Evolutionary conservation across 106 monocot species (phyloP), one percentile per base, ranked within the genome.

Genomic region (Dactylorhiza incarnata): DNA sequence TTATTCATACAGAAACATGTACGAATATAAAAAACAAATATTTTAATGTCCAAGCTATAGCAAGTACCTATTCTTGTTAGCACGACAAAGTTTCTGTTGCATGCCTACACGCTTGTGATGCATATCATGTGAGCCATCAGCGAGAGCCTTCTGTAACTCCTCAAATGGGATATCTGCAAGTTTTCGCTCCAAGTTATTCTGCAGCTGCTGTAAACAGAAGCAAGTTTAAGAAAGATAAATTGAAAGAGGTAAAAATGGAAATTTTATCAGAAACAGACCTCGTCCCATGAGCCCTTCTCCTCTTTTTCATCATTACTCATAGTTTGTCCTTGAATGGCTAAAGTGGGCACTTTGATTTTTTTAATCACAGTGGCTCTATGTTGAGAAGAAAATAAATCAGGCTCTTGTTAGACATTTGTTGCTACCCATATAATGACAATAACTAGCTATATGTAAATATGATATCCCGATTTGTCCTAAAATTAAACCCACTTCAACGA

Each of bases 1-100:
- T 26, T 7, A 52, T 74, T 11, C 52, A 4, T 23, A 63, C 46
- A 16, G 8, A 78, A 82, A 55, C 14, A 43, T 48, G 61, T 22
- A 52, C 11, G 46, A 11, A 73, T 20, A 29, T 74, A 13, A 72
- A 55, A 7, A 15, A 49, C 56, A 19, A 19, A 59, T 46, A 69
- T 46, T 46, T 45, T 69, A 6, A 61, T 47, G 59, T 37, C 2
- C n/a, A 72, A 81, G 7, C 12, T 46, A 19, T 46, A 9, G 47
- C 6, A 19, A 11, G 29, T 19, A 95, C 95, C 92, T 96, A 75
- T 96, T 93, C 82, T 93, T 93, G 68, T 93, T 93, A 5, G 88
- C 86, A 56, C 95, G 77, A 11, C 78, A 53, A 7, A 69, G 48
- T 67, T 86, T 89, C 55, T 78, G 66, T 70, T 77, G 51, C 43